Evolutionary conservation across 352 stramenopile genomes (phyloP), one percentile per base, ranked within the genome.

Genomic region (Phytophthora meadii): DNA sequence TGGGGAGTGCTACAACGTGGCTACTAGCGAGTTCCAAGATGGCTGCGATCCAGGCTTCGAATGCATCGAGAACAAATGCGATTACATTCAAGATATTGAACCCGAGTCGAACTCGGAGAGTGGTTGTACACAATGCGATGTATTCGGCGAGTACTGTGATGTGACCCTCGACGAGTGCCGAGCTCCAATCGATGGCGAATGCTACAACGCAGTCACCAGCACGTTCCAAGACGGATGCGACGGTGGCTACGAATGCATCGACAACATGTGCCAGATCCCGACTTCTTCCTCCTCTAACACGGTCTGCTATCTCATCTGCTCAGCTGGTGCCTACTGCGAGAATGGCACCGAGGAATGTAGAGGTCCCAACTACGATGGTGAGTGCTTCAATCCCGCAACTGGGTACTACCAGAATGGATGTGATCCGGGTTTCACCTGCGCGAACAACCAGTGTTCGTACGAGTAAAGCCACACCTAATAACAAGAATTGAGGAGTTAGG

Each of bases 331-430:
- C 28, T 75, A 61, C 54, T 81, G 72, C 42, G 68, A 74, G 51
- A 66, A 66, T 25, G 65, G 61, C 34, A 65, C 49, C 11, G 48
- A 56, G 30, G 42, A 24, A 28, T 81, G 72, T 30, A 64, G 72
- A 27, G 58, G 36, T 1, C 68, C 68, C 3, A 63, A 47, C 39
- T 65, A 61, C 32, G 54, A 61, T 10, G 47, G 53, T n/a, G 65
- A 77, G 45, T 80, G 72, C 64, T 77, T 77, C 55, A 70, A 72
- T 42, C 41, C 68, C 4, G 62, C 55, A 28, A 76, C 51, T 1
- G 47, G 62, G 19, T 17, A 28, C 8, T 72, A 53, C 34, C 55
- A 68, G 39, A 50, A 63, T 25, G 61, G 56, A 12, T 72, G 68
- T 47, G 53, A 64, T 25, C 39, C 55, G 1, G 61, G 67, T 25